These are phyloP conservation scores for Quercus rubra DNA, from an alignment of 306 rosid genomes.

Conservation along the genomic window DNA sequence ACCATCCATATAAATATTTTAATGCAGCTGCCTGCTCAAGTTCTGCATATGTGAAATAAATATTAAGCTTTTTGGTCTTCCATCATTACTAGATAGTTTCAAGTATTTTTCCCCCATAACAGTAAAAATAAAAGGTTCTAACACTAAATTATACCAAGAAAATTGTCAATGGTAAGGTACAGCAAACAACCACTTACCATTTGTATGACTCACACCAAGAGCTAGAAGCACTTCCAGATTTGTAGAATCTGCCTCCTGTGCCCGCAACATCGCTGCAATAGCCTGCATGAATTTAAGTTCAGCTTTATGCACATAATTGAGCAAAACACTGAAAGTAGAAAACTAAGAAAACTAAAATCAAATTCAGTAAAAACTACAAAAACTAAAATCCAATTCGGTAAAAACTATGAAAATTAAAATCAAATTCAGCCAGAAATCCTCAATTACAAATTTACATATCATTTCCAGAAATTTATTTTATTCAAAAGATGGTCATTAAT, in stretches of 20 bases:
- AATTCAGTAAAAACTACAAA: not conserved
- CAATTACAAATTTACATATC: not conserved
- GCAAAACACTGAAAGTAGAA: not conserved
- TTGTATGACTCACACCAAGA: constrained; percentile 99
- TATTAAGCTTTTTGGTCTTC: not conserved
- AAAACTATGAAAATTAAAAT: not conserved
- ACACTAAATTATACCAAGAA: not conserved
- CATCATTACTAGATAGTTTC: not conserved
- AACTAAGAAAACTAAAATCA: not conserved
- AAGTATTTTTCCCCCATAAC: not conserved
- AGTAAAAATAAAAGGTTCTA: not conserved
- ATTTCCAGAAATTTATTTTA: not conserved
- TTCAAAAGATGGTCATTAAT: not conserved
- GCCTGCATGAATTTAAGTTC: constrained; percentile 51
- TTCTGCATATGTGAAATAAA: constrained; percentile 53
- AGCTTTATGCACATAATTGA: constrained; percentile 16
- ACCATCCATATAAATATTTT: constrained; percentile 85
- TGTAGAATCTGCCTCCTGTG: constrained; percentile 92
- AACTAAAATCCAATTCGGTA: not conserved
- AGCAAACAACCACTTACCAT: constrained; percentile 60
- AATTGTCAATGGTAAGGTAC: not conserved
- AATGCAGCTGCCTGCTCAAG: constrained; percentile 87
- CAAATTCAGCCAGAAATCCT: not conserved
- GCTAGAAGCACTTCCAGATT: constrained; percentile 99
- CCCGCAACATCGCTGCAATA: constrained; percentile 98